Evolutionary conservation across 2,329 filamentous ascomycete genomes (phyloP), one percentile per base, ranked within the genome.

Genomic region (Nakataea oryzae): DNA sequence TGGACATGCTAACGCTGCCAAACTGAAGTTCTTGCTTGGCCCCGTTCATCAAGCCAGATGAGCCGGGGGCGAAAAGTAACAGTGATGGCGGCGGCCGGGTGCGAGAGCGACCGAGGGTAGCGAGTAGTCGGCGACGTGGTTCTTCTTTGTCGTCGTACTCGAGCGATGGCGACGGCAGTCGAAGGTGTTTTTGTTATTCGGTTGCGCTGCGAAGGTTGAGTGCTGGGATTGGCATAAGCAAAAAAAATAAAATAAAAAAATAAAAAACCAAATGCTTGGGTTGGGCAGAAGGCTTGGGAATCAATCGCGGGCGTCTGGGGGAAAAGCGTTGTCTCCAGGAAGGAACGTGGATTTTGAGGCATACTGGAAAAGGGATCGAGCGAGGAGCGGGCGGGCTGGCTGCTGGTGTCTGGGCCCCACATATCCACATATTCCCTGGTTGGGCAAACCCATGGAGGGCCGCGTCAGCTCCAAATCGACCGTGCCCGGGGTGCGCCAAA

Each of bases 401-500:
- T 34, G 56, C 29, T 54, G 56, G n/a, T 50, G 41, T 50, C 41
- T 50, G 41, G 7, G 41, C 26, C 58, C 47, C 56, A 50, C 57
- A 13, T n/a, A 29, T 58, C 47, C 56, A 50, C 57, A 13, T n/a
- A 59, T 59, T 28, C 41, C 61, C 50, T 54, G 56, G 57, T 62
- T 59, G 61, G 57, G 61, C 57, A 54, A 59, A 32, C 32, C n/a
- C 27, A 32, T 62, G 61, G 60, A 62, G 55, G 60, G 61, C 58
- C 61, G 61, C 61, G 61, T 62, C 55, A 62, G 61, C 61, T 55
- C 41, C 41, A 50, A 47, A 50, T 50, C 41, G 41, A 50, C 41
- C 41, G 41, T 17, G 21, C 7, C 41, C 41, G 41, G 41, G 41
- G 41, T 50, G 7, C 7, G 41, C 24, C 6, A 50, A 50, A 50